These are phyloP conservation scores for Canna indica DNA, from an alignment of 176 grass and related monocot species.

Conservation along the genomic window DNA sequence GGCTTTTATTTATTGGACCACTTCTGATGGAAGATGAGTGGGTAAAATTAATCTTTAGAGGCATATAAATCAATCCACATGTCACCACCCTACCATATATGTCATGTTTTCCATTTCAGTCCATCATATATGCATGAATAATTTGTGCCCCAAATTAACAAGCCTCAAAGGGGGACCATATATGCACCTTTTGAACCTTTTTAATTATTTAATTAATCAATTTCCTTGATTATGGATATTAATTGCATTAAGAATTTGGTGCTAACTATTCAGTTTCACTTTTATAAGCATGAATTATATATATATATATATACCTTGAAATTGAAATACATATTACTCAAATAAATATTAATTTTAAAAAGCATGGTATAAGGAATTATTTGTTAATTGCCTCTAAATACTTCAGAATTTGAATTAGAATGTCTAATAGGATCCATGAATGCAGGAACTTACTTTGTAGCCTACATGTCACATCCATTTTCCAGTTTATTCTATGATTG, in stretches of 20 bases:
- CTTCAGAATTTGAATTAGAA: too few relatives aligned
- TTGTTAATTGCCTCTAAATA: too few relatives aligned
- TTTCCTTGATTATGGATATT: too few relatives aligned
- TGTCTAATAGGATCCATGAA: neutral
- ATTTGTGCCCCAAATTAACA: constrained; percentile 5
- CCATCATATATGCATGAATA: neutral
- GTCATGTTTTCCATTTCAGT: neutral
- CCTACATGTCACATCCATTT: neutral
- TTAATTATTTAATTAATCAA: too few relatives aligned
- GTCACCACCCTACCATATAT: neutral
- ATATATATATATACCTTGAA: too few relatives aligned
- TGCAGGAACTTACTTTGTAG: too few relatives aligned
- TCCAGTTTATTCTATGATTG: too few relatives aligned
- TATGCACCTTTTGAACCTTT: too few relatives aligned
- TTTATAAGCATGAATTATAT: too few relatives aligned
- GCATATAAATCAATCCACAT: neutral
- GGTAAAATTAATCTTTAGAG: neutral
- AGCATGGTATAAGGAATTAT: neutral
- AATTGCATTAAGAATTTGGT: too few relatives aligned
- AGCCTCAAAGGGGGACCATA: neutral
- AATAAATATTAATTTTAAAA: neutral
- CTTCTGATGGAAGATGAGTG: neutral
- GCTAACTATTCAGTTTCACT: too few relatives aligned
- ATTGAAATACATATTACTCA: too few relatives aligned
- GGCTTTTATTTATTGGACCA: neutral